Conservation (phyloP, 2,329 filamentous ascomycete species). For the Gnomoniopsis smithogilvyi region DNA sequence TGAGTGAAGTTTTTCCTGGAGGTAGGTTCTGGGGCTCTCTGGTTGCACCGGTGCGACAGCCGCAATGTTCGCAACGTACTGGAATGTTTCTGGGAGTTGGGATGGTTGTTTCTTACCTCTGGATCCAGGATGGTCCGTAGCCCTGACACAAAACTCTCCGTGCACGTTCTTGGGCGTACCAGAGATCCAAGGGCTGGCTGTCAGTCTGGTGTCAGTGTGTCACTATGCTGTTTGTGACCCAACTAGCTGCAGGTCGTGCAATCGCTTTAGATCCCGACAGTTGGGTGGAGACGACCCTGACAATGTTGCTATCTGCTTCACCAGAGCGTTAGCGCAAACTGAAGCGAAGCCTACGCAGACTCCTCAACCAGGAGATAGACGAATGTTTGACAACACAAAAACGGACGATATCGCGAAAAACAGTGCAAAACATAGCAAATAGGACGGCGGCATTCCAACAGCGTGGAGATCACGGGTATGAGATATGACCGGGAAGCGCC, state of each 20-base stretch:
- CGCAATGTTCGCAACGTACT: slow-evolving; percentile 15
- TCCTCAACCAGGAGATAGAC: background rate
- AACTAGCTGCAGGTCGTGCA: slow-evolving; percentile 1
- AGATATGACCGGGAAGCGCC: slow-evolving; percentile 23
- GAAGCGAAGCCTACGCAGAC: background rate
- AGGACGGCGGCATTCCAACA: background rate
- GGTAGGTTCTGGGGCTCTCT: background rate
- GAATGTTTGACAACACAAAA: background rate
- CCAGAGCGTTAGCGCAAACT: background rate
- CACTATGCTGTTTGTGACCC: slow-evolving; percentile 5
- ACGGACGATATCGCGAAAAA: slow-evolving; percentile 13
- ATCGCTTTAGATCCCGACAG: slow-evolving; percentile 13
- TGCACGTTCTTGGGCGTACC: slow-evolving; percentile 12
- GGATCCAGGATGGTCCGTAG: slow-evolving; percentile 8
- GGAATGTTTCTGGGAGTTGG: slow-evolving; percentile 17
- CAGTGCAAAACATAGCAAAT: slow-evolving; percentile 14
- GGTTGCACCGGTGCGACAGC: background rate
- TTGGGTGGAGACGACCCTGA: slow-evolving; percentile 2
- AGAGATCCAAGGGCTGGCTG: slow-evolving; percentile 6
- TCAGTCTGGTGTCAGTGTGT: slow-evolving; percentile 2
- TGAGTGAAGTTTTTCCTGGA: background rate
- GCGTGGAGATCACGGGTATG: slow-evolving; percentile 17
- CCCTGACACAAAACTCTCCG: slow-evolving; percentile 9
- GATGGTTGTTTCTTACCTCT: slow-evolving; percentile 18
- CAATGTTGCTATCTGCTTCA: slow-evolving; percentile 3